Evolutionary conservation across 2,329 filamentous ascomycete genomes (phyloP), one percentile per base, ranked within the genome.

Genomic region (Mycosphaerella sp.): DNA sequence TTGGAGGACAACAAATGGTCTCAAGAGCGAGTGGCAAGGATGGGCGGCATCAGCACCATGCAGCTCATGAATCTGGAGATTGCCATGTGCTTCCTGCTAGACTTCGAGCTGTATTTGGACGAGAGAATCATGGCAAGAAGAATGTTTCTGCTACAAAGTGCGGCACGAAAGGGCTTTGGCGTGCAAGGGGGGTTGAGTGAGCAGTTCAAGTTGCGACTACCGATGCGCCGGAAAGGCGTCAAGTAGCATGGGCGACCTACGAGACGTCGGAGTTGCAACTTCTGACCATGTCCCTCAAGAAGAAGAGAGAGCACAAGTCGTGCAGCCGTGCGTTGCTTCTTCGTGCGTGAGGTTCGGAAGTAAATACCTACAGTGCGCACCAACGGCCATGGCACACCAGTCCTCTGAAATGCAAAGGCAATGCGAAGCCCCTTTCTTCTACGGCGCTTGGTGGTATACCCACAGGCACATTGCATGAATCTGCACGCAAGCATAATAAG

Each of bases 1-100:
- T 75, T 96, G n/a, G 92, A 98, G 70, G 92, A 97, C 69, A 79
- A 92, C 51, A 87, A 85, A 62, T 95, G 95, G 73, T 82, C 88
- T 7, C 92, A 96, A 72, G 79, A 79, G 56, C 86, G 89, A 52
- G 84, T 96, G 61, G 85, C 92, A 14, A 86, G 85, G 60, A 91
- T 97, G 1, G 92, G 93, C 41, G 92, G 92, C 14, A 89, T 97
- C 12, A 88, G 82, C 65, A 86, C 88, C 67, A 75, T 77, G 14
- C 90, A 97, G 72, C 78, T 98, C 48, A 86, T 87, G 40, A 80
- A 87, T 56, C 74, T 97, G 41, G 93, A 97, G 75, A 87, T 97
- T 57, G 90, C 86, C 45, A 66, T 78, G 9, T 76, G 76, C 56
- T 78, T 76, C 53, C 73, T 95, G 55, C 83, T 85, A n/a, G 85